phyloP scores from a whole-genome alignment of 176 grass and related monocot genomes.

The Musa itinerans region DNA sequence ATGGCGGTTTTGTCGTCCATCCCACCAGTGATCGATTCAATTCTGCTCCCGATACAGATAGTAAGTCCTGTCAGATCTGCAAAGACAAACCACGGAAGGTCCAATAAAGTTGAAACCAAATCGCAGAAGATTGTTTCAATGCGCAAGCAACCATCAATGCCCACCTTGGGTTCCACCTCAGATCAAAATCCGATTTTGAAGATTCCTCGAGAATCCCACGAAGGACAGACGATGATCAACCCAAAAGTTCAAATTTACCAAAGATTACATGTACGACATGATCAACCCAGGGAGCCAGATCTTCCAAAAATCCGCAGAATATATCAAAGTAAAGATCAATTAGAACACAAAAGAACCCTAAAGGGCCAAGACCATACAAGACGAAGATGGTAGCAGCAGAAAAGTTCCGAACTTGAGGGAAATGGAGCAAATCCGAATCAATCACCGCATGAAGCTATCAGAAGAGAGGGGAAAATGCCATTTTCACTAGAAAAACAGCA shows the following conservation, averaged over 20 bases:
- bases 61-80: background rate
- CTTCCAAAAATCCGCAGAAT: background rate
- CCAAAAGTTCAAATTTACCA: background rate
- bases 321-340: background rate
- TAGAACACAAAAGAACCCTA: background rate
- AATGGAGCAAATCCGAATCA: background rate
- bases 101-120: background rate
- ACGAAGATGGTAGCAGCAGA: background rate
- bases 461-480: background rate
- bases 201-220: background rate
- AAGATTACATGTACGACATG: background rate
- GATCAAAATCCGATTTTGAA: background rate
- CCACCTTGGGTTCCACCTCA: conserved; percentile 7
- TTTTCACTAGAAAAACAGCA: background rate
- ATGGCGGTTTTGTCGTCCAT: conserved; percentile 12
- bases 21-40: conserved; percentile 3
- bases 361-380: background rate
- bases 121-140: background rate
- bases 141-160: background rate
- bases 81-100: background rate
- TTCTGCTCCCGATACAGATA: background rate
- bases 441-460: background rate
- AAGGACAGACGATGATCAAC: background rate
- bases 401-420: background rate
- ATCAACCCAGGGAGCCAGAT: background rate